A percentile compares a stretch with the other conserved stretches of the same genome.
Evolutionary conservation across 148 eudicot species (phyloP).

Genomic region (Fagopyrum homotropicum): DNA sequence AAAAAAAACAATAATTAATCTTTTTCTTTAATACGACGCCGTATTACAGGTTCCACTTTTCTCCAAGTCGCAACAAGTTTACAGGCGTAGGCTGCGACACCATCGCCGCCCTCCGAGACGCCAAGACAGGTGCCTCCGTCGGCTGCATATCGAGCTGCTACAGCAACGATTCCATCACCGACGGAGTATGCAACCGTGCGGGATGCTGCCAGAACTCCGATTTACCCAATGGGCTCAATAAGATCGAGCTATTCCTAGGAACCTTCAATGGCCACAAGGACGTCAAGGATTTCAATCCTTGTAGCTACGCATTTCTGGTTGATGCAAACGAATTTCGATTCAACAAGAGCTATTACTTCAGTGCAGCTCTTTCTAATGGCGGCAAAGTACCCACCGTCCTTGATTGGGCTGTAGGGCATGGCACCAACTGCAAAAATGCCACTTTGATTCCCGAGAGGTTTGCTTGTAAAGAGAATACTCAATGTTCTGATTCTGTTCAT

Average conservation of each 20-base stretch:
- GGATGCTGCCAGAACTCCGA: slow-evolving; percentile 13
- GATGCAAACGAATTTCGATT: neutral
- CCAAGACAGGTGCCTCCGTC: neutral
- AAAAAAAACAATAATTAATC: too few relatives aligned
- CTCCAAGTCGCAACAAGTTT: slow-evolving; percentile 1
- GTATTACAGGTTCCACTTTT: neutral
- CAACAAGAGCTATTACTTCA: neutral
- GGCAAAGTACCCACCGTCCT: neutral
- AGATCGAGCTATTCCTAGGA: neutral
- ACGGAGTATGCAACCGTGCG: neutral
- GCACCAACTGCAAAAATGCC: neutral
- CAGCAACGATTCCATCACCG: neutral
- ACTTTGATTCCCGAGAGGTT: neutral
- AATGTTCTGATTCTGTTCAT: neutral
- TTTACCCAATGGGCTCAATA: neutral
- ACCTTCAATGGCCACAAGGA: neutral
- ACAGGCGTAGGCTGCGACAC: slow-evolving; percentile 12
- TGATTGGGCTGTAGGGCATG: slow-evolving; percentile 12
- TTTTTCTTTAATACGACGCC: too few relatives aligned
- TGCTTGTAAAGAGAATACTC: slow-evolving; percentile 8
- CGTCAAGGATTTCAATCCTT: slow-evolving; percentile 1
- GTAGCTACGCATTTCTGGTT: slow-evolving; percentile 14
- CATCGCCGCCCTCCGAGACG: slow-evolving; percentile 5
- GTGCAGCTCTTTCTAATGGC: neutral
- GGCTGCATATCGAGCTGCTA: neutral